phyloP scores from a whole-genome alignment of 257 asterid species.

The Solanum chmielewskii region DNA sequence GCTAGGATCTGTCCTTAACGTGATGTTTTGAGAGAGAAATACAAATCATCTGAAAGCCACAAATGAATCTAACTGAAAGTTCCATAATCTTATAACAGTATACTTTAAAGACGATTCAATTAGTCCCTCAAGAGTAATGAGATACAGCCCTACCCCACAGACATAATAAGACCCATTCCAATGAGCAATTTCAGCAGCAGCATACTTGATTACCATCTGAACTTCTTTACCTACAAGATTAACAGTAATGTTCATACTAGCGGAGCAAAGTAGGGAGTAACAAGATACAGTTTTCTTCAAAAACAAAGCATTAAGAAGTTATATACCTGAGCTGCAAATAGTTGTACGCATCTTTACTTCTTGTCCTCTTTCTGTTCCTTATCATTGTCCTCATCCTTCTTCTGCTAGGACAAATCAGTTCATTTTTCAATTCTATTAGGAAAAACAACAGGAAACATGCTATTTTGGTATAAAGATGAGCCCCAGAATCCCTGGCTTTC shows the following conservation, averaged over 20 bases:
- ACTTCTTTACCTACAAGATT: background rate
- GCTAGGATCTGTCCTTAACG: background rate
- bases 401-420: conserved; percentile 18
- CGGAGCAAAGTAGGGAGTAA: background rate
- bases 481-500: background rate
- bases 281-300: background rate
- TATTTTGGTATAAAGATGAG: background rate
- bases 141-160: background rate
- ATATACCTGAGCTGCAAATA: background rate
- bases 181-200: background rate
- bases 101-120: background rate
- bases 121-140: background rate
- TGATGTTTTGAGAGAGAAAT: background rate
- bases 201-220: background rate
- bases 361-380: conserved; percentile 49
- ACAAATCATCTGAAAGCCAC: background rate
- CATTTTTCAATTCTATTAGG: background rate
- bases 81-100: background rate
- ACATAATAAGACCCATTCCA: background rate
- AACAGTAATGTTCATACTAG: background rate
- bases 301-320: background rate
- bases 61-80: background rate
- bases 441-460: background rate
- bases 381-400: conserved; percentile 53
- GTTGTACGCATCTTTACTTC: conserved; percentile 27